Evolutionary conservation across 768 basidiomycete species (phyloP), one percentile per base, ranked within the genome.

Genomic region (Auricularia heimuer): DNA sequence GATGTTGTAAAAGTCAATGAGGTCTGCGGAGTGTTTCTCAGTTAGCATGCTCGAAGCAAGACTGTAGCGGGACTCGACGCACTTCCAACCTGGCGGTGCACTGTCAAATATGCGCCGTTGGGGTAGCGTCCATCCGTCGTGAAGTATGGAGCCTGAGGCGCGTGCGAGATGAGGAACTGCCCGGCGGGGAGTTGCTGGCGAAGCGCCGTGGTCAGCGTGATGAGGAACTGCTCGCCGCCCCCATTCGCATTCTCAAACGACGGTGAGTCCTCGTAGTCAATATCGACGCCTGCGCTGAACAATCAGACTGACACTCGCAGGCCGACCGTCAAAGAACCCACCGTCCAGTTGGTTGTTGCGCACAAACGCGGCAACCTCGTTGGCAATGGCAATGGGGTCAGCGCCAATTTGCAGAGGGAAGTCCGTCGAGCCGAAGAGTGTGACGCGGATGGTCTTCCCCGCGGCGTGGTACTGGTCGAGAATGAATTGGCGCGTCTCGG

Each of bases 401-500:
- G 21, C 61, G 1, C 65, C 65, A 3, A 51, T 54, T 1, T 65
- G 61, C 6, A 67, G 65, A 34, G 68, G 68, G 10, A 63, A 62
- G 62, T 69, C 67, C 34, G 75, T 75, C 1, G 74, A 70, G 29
- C 75, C 75, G 65, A 75, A 75, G 4, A 74, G 74, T 35, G 73
- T 73, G n/a, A 60, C 29, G 18, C 56, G 56, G 29, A 60, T 29
- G 8, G 24, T 29, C 56, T 60, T 60, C 56, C 56, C 56, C 29
- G 56, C 56, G 21, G 11, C 24, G 56, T 60, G 56, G 56, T 60
- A 60, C 16, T 60, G 16, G 2, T 29, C 56, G 2, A 60, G 3
- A 18, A 60, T 60, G 16, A 14, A 12, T 2, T 60, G 29, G 10
- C 34, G 24, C 18, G 24, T 14, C 16, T 14, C 34, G 2, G 14